Evolutionary conservation across 148 eudicot species (phyloP), one percentile per base, ranked within the genome.

Genomic region (Camellia granthamiana): DNA sequence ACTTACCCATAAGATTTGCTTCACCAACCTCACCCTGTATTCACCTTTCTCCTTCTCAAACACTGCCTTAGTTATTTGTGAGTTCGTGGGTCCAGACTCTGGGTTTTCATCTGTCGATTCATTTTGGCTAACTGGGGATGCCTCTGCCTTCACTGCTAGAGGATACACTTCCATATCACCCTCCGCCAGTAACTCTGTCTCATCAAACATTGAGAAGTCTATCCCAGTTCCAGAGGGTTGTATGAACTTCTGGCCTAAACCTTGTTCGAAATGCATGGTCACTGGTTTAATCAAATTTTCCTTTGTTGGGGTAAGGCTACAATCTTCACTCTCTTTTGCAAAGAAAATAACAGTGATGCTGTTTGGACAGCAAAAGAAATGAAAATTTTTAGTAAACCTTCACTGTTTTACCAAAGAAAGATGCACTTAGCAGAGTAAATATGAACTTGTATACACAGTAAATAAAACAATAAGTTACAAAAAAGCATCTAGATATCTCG

Each of bases 211-310:
- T 68, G 98, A 92, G 70, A 96, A 84, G 82, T 92, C 95, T 78
- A 96, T 92, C 44, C 98, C 99, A 8, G 99, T 92, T 75, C 98
- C 99, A 52, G 91, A 77, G 7, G 98, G 91, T 82, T 96, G 99
- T 79, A 82, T 86, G 70, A 96, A 94, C 84, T 90, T 94, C 84
- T 96, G 99, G 69, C 88, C 92, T 63, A 96, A 86, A 78, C 99
- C 99, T 84, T 88, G 87, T 80, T 88, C 87, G 72, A 96, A 96
- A 46, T 90, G 83, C 19, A 94, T 84, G 0, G 89, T 87, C 21
- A 96, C 79, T 10, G 93, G 94, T 58, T 97, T 87, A 64, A 90
- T 88, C 54, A 90, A 30, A 87, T 80, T 87, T 85, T 92, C 99
- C 81, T 93, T 96, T 60, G 77, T 88, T 23, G 98, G 91, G 63